Conservation (phyloP, 169 alveolate species). For the Miamiensis avidus region DNA sequence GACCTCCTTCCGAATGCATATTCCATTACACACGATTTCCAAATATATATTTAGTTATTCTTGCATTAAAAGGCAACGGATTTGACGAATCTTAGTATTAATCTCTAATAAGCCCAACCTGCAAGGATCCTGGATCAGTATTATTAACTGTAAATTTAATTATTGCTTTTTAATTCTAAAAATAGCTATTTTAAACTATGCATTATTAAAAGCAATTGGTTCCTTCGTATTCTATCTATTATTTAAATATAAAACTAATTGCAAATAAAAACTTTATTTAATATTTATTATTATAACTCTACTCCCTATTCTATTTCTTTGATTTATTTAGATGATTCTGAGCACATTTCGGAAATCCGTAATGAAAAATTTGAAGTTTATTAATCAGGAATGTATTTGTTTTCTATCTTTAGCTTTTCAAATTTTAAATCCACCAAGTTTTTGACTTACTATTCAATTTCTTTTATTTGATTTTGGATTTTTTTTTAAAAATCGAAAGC, state of each 20-base stretch:
- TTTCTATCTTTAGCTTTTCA: no score
- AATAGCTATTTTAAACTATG: no score
- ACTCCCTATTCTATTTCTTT: neutral
- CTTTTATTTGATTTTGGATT: no score
- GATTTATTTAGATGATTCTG: neutral
- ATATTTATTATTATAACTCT: no score
- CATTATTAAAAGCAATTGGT: no score
- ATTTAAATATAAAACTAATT: no score
- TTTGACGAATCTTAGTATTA: neutral
- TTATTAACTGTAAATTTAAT: no score
- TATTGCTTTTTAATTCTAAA: neutral
- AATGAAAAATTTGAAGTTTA: neutral
- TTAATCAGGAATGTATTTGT: no score
- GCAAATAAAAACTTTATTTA: no score
- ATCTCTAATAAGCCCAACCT: neutral
- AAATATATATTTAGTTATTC: neutral
- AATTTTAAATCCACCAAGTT: no score
- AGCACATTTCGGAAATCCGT: neutral
- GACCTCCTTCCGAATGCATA: neutral
- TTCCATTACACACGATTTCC: neutral
- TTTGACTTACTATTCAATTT: no score
- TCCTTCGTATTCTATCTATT: neutral
- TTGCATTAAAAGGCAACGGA: neutral
- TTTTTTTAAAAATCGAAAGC: no score
- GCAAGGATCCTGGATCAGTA: neutral